Conservation (phyloP, 805 yeast species). For the Wickerhamiella galacta region DNA sequence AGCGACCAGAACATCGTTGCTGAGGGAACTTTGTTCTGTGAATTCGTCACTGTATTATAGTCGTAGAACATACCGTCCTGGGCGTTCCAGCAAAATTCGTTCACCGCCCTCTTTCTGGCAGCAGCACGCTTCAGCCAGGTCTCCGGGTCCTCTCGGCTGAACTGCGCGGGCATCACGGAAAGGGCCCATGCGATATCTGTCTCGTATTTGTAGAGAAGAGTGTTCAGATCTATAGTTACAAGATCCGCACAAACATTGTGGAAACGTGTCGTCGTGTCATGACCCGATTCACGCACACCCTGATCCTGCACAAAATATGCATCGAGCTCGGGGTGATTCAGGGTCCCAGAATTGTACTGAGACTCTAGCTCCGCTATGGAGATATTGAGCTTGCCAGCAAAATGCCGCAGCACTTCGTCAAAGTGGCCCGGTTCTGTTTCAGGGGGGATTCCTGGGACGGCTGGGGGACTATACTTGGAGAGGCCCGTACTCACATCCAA, state of each 20-base stretch:
- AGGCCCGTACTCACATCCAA: slow-evolving; percentile 57
- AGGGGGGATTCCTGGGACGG: slow-evolving; percentile 80
- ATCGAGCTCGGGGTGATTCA: slow-evolving; percentile 69
- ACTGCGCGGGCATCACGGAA: too few relatives aligned
- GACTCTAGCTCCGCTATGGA: slow-evolving; percentile 46
- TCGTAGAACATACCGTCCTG: slow-evolving; percentile 65
- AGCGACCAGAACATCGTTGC: slow-evolving; percentile 88
- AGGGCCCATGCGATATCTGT: slow-evolving; percentile 58
- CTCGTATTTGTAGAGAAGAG: slow-evolving; percentile 80
- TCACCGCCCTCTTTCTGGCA: slow-evolving; percentile 36
- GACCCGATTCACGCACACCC: slow-evolving; percentile 92
- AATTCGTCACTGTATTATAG: slow-evolving; percentile 44
- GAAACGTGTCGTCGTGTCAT: slow-evolving; percentile 79
- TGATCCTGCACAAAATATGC: slow-evolving; percentile 81
- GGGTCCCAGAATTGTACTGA: slow-evolving; percentile 47
- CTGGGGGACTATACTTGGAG: slow-evolving; percentile 81
- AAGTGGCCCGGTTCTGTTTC: slow-evolving; percentile 90
- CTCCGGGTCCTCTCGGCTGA: slow-evolving; percentile 34
- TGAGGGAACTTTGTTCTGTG: slow-evolving; percentile 54
- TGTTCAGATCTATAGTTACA: slow-evolving; percentile 81
- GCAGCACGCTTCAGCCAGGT: slow-evolving; percentile 50
- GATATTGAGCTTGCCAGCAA: slow-evolving; percentile 42
- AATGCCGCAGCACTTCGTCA: slow-evolving; percentile 49
- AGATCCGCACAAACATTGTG: slow-evolving; percentile 80
- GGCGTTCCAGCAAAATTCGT: slow-evolving; percentile 72